Evolutionary conservation across 345 rosid genomes (phyloP).

Genomic region (Cochlearia excelsa): DNA sequence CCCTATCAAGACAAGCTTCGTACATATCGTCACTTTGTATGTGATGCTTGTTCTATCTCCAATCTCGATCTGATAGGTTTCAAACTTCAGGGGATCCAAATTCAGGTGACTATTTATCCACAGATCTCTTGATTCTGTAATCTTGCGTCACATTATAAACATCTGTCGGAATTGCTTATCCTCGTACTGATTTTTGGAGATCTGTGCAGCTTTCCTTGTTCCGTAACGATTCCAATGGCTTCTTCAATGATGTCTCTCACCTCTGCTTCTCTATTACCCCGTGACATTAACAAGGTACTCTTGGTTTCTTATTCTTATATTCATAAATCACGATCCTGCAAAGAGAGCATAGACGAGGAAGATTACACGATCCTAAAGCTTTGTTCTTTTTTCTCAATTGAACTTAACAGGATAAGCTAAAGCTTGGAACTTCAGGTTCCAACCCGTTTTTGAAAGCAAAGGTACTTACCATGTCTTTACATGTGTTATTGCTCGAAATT

Average conservation of each 20-base stretch:
- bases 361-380: not conserved
- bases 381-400: conserved; percentile 4
- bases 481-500: not conserved
- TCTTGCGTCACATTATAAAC: not conserved
- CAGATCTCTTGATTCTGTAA: too few species aligned
- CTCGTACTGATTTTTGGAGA: conserved; percentile 18
- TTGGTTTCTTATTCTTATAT: not conserved
- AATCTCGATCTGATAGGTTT: conserved; percentile 29
- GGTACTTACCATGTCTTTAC: conserved; percentile 34
- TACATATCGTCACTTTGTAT: conserved; percentile 17
- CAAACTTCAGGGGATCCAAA: too few species aligned
- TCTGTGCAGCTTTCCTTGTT: conserved; percentile 19
- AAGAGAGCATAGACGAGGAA: not conserved
- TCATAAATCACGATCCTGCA: not conserved
- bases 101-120: conserved; percentile 4
- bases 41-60: not conserved
- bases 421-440: conserved; percentile 48
- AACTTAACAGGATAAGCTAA: conserved; percentile 50
- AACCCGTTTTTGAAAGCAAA: conserved; percentile 46
- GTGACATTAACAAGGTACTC: conserved; percentile 55
- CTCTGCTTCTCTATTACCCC: conserved; percentile 50
- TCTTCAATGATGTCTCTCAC: conserved; percentile 59
- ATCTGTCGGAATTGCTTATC: conserved; percentile 20
- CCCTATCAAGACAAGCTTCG: conserved; percentile 22
- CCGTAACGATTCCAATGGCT: conserved; percentile 42